A percentile compares a stretch with the other conserved stretches of the same genome.
phyloP scores from a whole-genome alignment of 495 filamentous ascomycete species.

The Lindgomyces ingoldianus region DNA sequence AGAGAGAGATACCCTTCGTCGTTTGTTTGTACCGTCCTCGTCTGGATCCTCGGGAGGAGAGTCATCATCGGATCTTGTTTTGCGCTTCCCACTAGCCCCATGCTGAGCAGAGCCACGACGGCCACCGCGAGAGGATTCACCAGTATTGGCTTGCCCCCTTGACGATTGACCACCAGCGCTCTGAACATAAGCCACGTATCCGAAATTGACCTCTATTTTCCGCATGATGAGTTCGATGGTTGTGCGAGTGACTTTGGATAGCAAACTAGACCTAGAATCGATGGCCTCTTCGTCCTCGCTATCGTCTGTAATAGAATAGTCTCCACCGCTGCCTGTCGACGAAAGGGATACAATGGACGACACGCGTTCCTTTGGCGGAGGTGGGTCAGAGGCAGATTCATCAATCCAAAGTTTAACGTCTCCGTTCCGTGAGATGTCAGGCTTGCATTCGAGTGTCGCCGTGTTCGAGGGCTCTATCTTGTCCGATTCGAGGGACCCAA shows the following conservation, averaged over 20 bases:
- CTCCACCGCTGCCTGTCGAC: slow-evolving; percentile 12
- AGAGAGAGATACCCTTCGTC: slow-evolving; percentile 17
- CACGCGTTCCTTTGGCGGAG: slow-evolving; percentile 19
- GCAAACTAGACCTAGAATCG: not conserved
- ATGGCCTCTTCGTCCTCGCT: slow-evolving; percentile 18
- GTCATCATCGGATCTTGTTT: slow-evolving; percentile 3
- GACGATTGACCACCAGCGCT: slow-evolving; percentile 23
- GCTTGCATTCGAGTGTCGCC: not conserved
- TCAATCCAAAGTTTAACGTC: slow-evolving; percentile 18
- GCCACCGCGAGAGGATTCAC: not conserved
- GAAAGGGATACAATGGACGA: slow-evolving; percentile 23
- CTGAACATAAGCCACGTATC: slow-evolving; percentile 25
- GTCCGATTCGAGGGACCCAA: not conserved
- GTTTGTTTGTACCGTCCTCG: slow-evolving; percentile 21
- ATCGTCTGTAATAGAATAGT: slow-evolving; percentile 19
- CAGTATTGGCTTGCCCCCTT: not conserved
- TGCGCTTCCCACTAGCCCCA: slow-evolving; percentile 18
- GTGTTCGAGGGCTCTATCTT: not conserved
- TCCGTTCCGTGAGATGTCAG: not conserved
- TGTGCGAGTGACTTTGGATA: slow-evolving; percentile 19
- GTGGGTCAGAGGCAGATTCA: slow-evolving; percentile 9
- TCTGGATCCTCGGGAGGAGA: slow-evolving; percentile 10
- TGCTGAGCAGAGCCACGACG: slow-evolving; percentile 15
- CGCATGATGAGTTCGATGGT: slow-evolving; percentile 29
- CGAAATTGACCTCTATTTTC: slow-evolving; percentile 27